A percentile compares a stretch with the other conserved stretches of the same genome.
Conservation (phyloP, 1,284 basidiomycete genomes). For the Tylopilus orsonianus region DNA sequence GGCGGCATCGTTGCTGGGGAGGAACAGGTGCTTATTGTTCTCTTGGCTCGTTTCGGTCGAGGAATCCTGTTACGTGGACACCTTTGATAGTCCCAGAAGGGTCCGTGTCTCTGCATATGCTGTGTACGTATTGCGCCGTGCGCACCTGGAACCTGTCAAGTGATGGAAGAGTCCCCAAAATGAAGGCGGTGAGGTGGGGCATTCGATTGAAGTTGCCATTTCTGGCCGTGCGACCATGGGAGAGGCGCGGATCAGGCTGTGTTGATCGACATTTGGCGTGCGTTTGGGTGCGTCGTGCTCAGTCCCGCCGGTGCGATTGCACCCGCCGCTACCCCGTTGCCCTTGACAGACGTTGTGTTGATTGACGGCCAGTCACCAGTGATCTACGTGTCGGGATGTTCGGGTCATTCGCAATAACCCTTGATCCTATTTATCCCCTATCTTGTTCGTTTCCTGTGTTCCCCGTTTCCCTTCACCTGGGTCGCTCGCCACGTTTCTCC, state of each 20-base stretch:
- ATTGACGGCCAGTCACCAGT: too few species aligned
- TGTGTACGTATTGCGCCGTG: background rate
- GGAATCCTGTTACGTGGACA: conserved; percentile 2
- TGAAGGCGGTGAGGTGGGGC: background rate
- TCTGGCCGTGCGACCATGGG: too few species aligned
- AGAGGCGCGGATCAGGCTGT: too few species aligned
- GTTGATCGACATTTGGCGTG: conserved; percentile 3
- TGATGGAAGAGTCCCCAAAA: background rate
- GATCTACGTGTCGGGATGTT: background rate
- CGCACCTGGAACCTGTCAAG: background rate
- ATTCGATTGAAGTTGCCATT: too few species aligned
- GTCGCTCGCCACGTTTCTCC: too few species aligned
- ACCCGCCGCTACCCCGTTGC: background rate
- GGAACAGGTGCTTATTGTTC: conserved; percentile 11
- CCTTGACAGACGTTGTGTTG: too few species aligned
- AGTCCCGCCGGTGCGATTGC: conserved; percentile 1
- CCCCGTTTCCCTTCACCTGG: background rate
- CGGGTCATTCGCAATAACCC: background rate
- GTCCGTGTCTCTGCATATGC: background rate
- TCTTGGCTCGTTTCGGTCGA: conserved; percentile 1
- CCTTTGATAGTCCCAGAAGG: conserved; percentile 5
- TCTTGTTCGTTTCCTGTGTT: background rate
- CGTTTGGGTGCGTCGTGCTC: background rate
- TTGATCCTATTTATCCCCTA: conserved; percentile 5
- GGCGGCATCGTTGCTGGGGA: background rate